Base-by-base conservation (phyloP, 768 basidiomycete genomes). In the Macrolepiota dolichaula region DNA sequence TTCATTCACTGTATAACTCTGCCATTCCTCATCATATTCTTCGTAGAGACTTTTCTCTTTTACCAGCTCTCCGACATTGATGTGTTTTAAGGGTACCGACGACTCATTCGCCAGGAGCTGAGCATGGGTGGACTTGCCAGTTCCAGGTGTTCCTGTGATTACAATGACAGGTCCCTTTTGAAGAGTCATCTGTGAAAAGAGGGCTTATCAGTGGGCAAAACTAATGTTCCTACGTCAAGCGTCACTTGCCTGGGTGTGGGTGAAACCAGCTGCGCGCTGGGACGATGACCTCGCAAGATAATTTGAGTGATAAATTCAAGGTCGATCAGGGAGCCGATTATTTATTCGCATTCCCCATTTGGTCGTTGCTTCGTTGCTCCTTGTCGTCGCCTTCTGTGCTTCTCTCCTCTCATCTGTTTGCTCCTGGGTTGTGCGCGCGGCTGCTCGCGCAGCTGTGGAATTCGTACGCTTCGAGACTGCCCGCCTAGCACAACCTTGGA, bases 41-140 rank as follows among this genome's bases (percentile, higher is more conserved):
- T 92, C 85, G 69, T 95, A 90, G 4, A 97, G 80, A 1, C 80
- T 83, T 51, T 85, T 84, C 67, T 91, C 86, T 75, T 96, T 98
- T 60, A 97, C 90, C 69, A 88, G 80, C 49, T 98, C 92, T 36
- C 95, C 90, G 52, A 98, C 84, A 68, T 98, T 96, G 74, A 99
- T 81, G 70, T 97, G 91, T 67, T 76, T 78, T 59, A 97, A 75
- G 0, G 88, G 85, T 1, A 89, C 66, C 3, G 85, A 84, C 0
- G 91, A 88, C 61, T 91, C 84, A 42, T 86, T 81, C 22, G 80
- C 85, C 49, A 98, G 84, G n/a, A 94, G 78, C 61, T 91, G 84
- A 1, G 95, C 92, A 73, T 94, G 94, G 0, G 94, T 95, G 2
- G 96, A 91, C 73, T 99, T 99, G 58, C 94, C 96, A 37, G 94